phyloP scores from a whole-genome alignment of 1,139 yeast species.

The Lodderomyces elongisporus region DNA sequence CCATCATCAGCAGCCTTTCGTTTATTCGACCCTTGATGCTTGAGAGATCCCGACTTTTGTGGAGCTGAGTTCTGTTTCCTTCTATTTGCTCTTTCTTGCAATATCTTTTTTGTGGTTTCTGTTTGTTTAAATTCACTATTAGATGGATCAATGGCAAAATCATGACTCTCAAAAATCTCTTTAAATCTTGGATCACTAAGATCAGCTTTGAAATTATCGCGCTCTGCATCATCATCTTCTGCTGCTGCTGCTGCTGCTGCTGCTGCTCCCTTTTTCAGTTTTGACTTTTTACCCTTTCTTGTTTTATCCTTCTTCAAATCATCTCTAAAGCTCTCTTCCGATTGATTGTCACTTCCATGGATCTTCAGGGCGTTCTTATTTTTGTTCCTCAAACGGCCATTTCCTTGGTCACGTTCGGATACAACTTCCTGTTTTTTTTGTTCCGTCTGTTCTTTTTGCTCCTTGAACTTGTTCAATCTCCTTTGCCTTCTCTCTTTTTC shows the following conservation, averaged over 20 bases:
- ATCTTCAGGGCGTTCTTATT: conserved; percentile 14
- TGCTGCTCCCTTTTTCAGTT: conserved; percentile 33
- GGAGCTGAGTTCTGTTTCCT: too few relatives aligned
- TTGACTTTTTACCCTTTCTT: conserved; percentile 53
- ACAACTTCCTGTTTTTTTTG: conserved; percentile 23
- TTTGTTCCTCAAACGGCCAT: conserved; percentile 26
- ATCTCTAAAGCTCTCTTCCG: conserved; percentile 77
- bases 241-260: too few relatives aligned
- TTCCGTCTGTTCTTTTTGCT: conserved; percentile 42
- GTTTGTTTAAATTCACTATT: conserved; percentile 86
- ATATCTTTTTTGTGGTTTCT: conserved; percentile 74
- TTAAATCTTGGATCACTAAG: conserved; percentile 81
- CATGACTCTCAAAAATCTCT: conserved; percentile 83
- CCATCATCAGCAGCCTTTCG: too few relatives aligned
- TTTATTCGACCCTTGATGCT: too few relatives aligned
- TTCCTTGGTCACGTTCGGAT: conserved; percentile 5
- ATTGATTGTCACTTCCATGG: conserved; percentile 34
- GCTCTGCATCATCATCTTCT: conserved; percentile 37
- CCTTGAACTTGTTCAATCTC: conserved; percentile 70
- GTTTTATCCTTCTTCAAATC: conserved; percentile 67
- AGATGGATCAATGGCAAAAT: conserved; percentile 88
- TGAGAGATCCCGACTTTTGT: too few relatives aligned
- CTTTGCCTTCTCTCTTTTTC: conserved; percentile 88
- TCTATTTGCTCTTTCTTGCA: conserved; percentile 69
- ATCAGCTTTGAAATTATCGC: conserved; percentile 64